Conservation (phyloP, 805 yeast genomes). For the Candida qinlingensis region DNA sequence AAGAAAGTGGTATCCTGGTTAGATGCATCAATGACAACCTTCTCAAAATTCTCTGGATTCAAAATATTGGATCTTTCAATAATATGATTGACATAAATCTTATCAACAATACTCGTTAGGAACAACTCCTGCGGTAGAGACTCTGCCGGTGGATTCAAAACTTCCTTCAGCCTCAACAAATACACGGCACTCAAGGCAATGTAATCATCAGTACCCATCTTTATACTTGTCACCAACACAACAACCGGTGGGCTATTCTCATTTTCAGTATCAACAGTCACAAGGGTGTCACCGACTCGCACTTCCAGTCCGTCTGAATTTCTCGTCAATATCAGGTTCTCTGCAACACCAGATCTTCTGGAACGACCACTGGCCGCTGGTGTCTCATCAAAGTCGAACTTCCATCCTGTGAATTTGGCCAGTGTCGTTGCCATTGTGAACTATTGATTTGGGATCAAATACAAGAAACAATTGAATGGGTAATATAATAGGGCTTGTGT, state of each 20-base stretch:
- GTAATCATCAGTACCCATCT: conserved; percentile 42
- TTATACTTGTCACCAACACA: conserved; percentile 47
- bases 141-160: conserved; percentile 26
- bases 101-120: conserved; percentile 45
- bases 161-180: conserved; percentile 40
- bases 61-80: conserved; percentile 40
- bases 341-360: conserved; percentile 13
- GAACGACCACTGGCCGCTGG: not conserved
- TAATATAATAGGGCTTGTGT: too few species aligned
- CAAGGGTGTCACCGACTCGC: conserved; percentile 47
- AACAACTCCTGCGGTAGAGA: conserved; percentile 43
- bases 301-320: conserved; percentile 43
- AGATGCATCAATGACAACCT: conserved; percentile 32
- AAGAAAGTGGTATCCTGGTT: conserved; percentile 27
- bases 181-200: conserved; percentile 45
- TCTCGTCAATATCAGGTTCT: conserved; percentile 29
- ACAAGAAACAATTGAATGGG: too few species aligned
- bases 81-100: conserved; percentile 39
- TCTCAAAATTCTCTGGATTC: conserved; percentile 30
- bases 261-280: conserved; percentile 31
- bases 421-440: conserved; percentile 17
- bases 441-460: too few species aligned
- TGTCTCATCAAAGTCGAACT: conserved; percentile 10
- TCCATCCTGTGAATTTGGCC: conserved; percentile 21
- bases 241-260: conserved; percentile 31